These are phyloP conservation scores for Neurospora sp. DNA, from an alignment of 495 filamentous ascomycete genomes.

Conservation along the genomic window DNA sequence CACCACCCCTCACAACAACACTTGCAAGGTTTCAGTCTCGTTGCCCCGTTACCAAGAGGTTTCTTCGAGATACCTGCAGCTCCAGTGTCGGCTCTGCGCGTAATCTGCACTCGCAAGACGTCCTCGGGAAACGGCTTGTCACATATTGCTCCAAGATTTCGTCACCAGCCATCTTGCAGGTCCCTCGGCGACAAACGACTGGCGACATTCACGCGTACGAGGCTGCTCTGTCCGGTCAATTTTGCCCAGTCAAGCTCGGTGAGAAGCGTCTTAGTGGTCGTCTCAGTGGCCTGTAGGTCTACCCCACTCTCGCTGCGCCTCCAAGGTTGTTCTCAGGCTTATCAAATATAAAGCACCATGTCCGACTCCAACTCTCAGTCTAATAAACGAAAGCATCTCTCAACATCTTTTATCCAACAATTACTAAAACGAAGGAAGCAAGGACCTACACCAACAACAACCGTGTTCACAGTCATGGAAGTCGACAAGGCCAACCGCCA, in stretches of 20 bases:
- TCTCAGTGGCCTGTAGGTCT: not conserved
- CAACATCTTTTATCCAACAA: not conserved
- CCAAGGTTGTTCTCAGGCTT: not conserved
- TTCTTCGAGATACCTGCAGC: not conserved
- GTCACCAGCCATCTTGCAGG: constrained; percentile 1
- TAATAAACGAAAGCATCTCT: not conserved
- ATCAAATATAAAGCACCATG: not conserved
- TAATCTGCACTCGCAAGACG: not conserved
- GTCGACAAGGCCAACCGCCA: not conserved
- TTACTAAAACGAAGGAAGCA: not conserved
- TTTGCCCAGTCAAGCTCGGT: not conserved
- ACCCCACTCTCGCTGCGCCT: not conserved
- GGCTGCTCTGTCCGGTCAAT: not conserved
- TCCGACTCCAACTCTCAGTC: not conserved
- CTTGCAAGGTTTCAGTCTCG: not conserved
- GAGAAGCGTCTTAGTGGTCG: not conserved
- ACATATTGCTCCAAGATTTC: not conserved
- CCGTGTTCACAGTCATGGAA: not conserved
- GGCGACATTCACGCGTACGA: not conserved
- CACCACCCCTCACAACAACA: not conserved
- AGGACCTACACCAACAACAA: not conserved
- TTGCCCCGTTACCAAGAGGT: not conserved
- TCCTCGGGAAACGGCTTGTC: not conserved
- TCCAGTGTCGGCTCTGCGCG: not conserved
- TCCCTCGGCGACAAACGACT: not conserved